Evolutionary conservation across 2,329 filamentous ascomycete species (phyloP).

Genomic region (Chalaropsis ovoidea): DNA sequence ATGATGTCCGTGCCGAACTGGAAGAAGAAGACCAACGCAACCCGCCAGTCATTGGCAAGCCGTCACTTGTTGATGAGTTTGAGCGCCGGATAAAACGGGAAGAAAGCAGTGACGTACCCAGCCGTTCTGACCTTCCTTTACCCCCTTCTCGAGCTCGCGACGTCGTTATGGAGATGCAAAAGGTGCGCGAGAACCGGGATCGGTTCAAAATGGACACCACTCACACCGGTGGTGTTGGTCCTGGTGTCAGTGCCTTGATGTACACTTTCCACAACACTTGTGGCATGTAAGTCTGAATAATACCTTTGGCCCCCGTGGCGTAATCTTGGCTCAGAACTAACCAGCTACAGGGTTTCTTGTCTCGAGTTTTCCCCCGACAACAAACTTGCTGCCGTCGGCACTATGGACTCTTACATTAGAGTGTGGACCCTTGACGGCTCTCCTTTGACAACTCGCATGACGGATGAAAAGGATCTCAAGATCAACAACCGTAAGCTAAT

Average conservation of each 20-base stretch:
- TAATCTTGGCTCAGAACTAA: constrained; percentile 26
- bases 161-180: constrained; percentile 87
- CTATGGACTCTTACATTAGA: constrained; percentile 88
- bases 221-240: constrained; percentile 73
- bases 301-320: not conserved
- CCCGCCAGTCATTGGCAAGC: constrained; percentile 59
- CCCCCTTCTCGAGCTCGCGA: constrained; percentile 82
- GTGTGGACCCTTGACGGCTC: constrained; percentile 87
- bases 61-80: constrained; percentile 75
- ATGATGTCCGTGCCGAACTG: constrained; percentile 78
- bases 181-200: constrained; percentile 85
- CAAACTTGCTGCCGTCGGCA: constrained; percentile 75
- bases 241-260: constrained; percentile 84
- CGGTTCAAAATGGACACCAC: constrained; percentile 72
- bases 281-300: constrained; percentile 57
- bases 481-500: constrained; percentile 62
- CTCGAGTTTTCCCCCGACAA: constrained; percentile 93
- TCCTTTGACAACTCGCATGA: constrained; percentile 58
- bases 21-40: constrained; percentile 73
- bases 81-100: constrained; percentile 82
- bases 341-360: constrained; percentile 59
- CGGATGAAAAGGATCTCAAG: constrained; percentile 48
- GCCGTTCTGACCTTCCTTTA: constrained; percentile 67
- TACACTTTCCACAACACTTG: constrained; percentile 97
- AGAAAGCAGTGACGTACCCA: constrained; percentile 74